Evolutionary conservation across 805 yeast genomes (phyloP).

Genomic region (Sugiyamaella boreocaroliniensis): DNA sequence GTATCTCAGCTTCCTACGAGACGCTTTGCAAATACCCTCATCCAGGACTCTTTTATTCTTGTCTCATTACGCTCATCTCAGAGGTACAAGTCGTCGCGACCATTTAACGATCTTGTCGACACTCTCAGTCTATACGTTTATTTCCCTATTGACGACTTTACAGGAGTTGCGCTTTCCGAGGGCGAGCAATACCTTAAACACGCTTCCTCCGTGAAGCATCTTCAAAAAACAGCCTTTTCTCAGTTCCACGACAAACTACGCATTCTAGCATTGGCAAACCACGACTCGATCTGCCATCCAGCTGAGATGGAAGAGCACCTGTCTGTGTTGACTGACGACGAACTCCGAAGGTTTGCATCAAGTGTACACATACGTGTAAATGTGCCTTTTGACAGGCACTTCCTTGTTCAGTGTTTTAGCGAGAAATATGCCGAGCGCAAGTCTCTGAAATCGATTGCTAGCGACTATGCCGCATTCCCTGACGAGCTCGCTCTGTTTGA

Average conservation of each 20-base stretch:
- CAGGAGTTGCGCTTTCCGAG: slow-evolving; percentile 28
- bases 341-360: slow-evolving; percentile 14
- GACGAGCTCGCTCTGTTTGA: slow-evolving; percentile 3
- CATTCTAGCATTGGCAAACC: slow-evolving; percentile 25
- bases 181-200: slow-evolving; percentile 14
- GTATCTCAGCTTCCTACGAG: slow-evolving; percentile 40
- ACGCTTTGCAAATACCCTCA: slow-evolving; percentile 30
- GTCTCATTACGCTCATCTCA: neutral
- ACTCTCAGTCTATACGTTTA: slow-evolving; percentile 22
- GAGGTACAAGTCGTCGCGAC: neutral
- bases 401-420: slow-evolving; percentile 17
- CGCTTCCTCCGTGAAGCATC: slow-evolving; percentile 12
- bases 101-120: slow-evolving; percentile 13
- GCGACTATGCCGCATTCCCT: slow-evolving; percentile 9
- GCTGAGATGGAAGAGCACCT: slow-evolving; percentile 23
- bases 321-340: slow-evolving; percentile 14
- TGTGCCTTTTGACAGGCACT: slow-evolving; percentile 6
- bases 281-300: slow-evolving; percentile 20
- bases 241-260: slow-evolving; percentile 20
- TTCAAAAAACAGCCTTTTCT: slow-evolving; percentile 25
- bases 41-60: slow-evolving; percentile 28
- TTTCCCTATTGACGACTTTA: slow-evolving; percentile 40
- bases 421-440: slow-evolving; percentile 9
- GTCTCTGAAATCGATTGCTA: slow-evolving; percentile 3
- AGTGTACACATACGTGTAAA: slow-evolving; percentile 3